Conservation (phyloP, 148 eudicot species). For the Cornus florida region DNA sequence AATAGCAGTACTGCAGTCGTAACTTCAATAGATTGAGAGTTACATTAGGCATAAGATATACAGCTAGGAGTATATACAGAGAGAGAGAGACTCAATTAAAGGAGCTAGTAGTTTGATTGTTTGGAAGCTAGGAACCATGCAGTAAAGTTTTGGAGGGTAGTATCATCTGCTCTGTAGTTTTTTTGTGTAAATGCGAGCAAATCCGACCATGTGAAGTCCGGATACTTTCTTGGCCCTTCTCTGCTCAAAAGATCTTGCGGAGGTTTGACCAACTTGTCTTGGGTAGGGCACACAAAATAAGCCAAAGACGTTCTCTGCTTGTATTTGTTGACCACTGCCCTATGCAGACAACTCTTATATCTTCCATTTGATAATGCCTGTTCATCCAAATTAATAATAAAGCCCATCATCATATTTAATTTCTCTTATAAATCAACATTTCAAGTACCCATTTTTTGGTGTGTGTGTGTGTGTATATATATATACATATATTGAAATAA, state of each 20-base stretch:
- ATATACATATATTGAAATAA: too few relatives aligned
- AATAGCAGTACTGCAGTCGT: too few relatives aligned
- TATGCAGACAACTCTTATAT: constrained; percentile 63
- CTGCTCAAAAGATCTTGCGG: constrained; percentile 4
- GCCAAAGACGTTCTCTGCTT: constrained; percentile 39
- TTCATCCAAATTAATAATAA: neutral
- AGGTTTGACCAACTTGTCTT: constrained; percentile 45
- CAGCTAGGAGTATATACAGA: too few relatives aligned
- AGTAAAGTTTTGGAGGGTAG: constrained; percentile 31
- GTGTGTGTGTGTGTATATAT: too few relatives aligned
- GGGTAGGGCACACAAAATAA: constrained; percentile 42
- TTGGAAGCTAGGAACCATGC: constrained; percentile 28
- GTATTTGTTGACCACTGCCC: constrained; percentile 50
- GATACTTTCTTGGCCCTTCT: neutral
- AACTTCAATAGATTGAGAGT: too few relatives aligned
- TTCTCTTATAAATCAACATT: too few relatives aligned
- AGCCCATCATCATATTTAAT: too few relatives aligned
- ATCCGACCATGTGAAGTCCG: neutral
- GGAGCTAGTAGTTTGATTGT: constrained; percentile 30
- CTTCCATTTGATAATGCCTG: constrained; percentile 62
- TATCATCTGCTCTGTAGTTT: constrained; percentile 1
- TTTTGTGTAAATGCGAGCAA: neutral
- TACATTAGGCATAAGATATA: too few relatives aligned
- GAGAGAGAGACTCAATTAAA: neutral
- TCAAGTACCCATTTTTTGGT: too few relatives aligned